A percentile compares a stretch with the other conserved stretches of the same genome.
Conservation (phyloP, 2,329 filamentous ascomycete genomes). For the Talaromyces sp. region DNA sequence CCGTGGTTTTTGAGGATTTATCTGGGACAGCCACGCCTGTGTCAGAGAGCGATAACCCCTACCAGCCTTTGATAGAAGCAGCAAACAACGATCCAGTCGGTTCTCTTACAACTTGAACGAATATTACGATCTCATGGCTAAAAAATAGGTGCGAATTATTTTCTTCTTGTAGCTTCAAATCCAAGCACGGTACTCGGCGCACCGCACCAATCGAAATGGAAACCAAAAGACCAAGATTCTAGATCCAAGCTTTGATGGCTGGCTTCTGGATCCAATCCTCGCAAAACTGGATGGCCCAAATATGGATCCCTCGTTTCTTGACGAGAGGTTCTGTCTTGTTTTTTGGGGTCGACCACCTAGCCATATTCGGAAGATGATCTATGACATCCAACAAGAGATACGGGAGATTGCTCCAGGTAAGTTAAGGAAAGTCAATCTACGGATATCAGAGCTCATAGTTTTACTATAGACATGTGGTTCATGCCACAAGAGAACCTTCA, state of each 20-base stretch:
- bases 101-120: conserved; percentile 6
- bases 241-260: conserved; percentile 58
- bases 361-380: conserved; percentile 62
- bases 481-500: conserved; percentile 77
- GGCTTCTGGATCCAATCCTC: conserved; percentile 71
- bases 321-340: conserved; percentile 74
- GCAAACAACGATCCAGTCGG: conserved; percentile 63
- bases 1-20: conserved; percentile 30
- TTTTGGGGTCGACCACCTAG: conserved; percentile 82
- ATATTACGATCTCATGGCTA: not conserved
- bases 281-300: conserved; percentile 59
- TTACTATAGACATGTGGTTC: conserved; percentile 67
- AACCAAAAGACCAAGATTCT: conserved; percentile 73
- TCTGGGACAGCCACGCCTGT: conserved; percentile 25
- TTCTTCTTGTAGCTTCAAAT: conserved; percentile 42
- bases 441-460: not conserved
- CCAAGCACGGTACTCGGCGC: conserved; percentile 64
- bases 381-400: conserved; percentile 62
- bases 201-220: conserved; percentile 68
- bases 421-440: conserved; percentile 24
- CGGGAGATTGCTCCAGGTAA: conserved; percentile 62
- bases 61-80: conserved; percentile 63
- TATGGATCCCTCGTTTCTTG: conserved; percentile 62
- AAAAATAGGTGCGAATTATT: not conserved
- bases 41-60: conserved; percentile 57